Base-by-base conservation (phyloP, 257 asterid species). In the Scutellaria baicalensis region DNA sequence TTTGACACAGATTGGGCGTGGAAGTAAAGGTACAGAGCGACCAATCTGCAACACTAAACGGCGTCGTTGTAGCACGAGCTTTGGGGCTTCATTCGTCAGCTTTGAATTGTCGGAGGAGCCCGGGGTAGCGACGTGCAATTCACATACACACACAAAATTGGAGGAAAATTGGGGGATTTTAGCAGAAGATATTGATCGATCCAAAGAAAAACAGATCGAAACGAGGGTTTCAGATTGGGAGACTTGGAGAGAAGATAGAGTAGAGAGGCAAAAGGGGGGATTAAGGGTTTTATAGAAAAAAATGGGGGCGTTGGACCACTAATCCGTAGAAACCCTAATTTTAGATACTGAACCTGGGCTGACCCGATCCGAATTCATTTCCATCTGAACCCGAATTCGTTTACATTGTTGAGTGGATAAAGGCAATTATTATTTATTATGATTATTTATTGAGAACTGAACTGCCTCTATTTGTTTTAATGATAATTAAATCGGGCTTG, bases 11-110 rank as follows among this genome's bases (percentile, higher is more conserved):
- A 81, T 68, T 14, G 64, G 85, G 83, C 89, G 45, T 78, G 83
- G 66, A 38, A 14, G 43, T 12, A 31, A 23, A 70, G 84, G 88
- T 77, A 83, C 84, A 88, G 59, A 57, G 85, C 66, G 66, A 66
- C 89, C 61, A 71, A 86, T 81, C 91, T 86, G 93, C 93, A 92
- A 90, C 96, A 92, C 98, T 85, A 38, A 77, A 83, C 85, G 88
- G 88, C 97, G 9, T 8, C 43, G 21, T 0, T 92, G 3, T 89
- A 45, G 97, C 97, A 89, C 96, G 84, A 85, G 97, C 93, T 82
- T 91, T 91, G 91, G 95, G 96, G 93, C 92, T 64, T 78, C 69
- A 11, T 39, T 82, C 98, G 71, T 85, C 77, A 79, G 8, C 42
- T 18, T 1, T 18, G 9, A 33, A 56, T 21, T 45, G 27, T 90